Evolutionary conservation across 495 filamentous ascomycete species (phyloP), one percentile per base, ranked within the genome.

Genomic region (Chaetomium cochliodes): DNA sequence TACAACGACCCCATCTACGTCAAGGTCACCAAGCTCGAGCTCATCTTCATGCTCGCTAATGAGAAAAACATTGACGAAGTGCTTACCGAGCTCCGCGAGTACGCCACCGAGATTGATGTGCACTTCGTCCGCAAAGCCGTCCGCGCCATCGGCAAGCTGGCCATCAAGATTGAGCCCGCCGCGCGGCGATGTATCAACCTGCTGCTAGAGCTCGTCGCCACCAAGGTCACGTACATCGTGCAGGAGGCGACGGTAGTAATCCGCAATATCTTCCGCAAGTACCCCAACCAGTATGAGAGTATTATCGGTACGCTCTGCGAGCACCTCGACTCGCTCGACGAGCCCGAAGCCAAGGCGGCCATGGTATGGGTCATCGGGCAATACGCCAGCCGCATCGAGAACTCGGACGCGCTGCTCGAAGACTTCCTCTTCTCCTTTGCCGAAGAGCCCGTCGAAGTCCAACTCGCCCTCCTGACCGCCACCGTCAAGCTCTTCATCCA

Each of bases 1-100:
- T 99, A 99, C 80, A 99, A 99, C 69, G 94, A 99, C 71, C 94
- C 96, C 0, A 98, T 98, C 62, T 99, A 99, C 71, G 94, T 99
- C 79, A 99, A 99, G 77, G 94, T 99, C 67, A 98, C 96, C 15
- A 99, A 99, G 76, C 84, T 99, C 57, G 94, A 99, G 75, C 82
- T 99, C 63, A 98, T 99, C 71, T 98, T 98, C 79, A 99, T 98
- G 94, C 84, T 99, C 58, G 96, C 94, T 15, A 96, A 87, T 25
- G 92, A 97, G 74, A 90, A 90, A 66, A 99, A 99, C 75, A 98
- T 99, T 66, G 88, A 91, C 39, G 91, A 98, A 69, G 96, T 99
- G 2, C 75, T 99, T 55, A 94, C 96, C 39, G 94, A 99, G 73
- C 78, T 99, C 28, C 85, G 92, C 73, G 94, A 99, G 85, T 97